Evolutionary conservation across 1,284 basidiomycete genomes (phyloP).

Genomic region (Trichosporon sp.): DNA sequence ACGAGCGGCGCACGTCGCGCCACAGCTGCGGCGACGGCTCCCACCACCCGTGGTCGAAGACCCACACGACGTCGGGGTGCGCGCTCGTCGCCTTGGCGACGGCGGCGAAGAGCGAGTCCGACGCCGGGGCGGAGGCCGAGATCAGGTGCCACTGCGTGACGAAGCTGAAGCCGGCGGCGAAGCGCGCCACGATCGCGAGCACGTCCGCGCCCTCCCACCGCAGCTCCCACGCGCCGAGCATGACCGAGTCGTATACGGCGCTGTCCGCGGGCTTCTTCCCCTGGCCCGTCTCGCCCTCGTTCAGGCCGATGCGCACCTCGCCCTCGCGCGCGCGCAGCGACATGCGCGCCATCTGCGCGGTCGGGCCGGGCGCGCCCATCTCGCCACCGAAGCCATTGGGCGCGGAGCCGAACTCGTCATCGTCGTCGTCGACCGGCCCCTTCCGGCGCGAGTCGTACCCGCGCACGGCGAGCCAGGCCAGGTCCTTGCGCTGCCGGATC

Average conservation of each 20-base stretch:
- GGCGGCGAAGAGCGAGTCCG: conserved; percentile 57
- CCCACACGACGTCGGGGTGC: conserved; percentile 64
- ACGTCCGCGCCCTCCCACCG: conserved; percentile 27
- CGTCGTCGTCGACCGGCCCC: neutral
- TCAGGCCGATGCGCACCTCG: neutral
- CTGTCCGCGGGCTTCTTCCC: conserved; percentile 24
- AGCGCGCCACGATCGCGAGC: conserved; percentile 29
- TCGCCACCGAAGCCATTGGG: too few relatives aligned
- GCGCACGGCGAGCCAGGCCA: conserved; percentile 18
- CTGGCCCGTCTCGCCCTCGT: neutral
- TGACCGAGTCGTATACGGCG: conserved; percentile 12
- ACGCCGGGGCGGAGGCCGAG: conserved; percentile 53
- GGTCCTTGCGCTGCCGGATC: conserved; percentile 20
- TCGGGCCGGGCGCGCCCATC: too few relatives aligned
- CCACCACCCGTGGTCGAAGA: conserved; percentile 68
- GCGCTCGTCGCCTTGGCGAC: conserved; percentile 55
- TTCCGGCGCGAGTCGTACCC: neutral
- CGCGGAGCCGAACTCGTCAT: neutral
- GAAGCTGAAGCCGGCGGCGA: conserved; percentile 20
- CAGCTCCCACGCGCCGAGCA: conserved; percentile 29
- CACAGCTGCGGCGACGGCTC: conserved; percentile 61
- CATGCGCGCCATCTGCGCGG: too few relatives aligned
- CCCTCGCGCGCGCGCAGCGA: too few relatives aligned
- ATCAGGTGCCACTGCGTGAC: conserved; percentile 34
- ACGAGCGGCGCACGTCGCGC: conserved; percentile 61